Percentiles rank a stretch among this genome's conserved stretches.
Evolutionary conservation across 331 rosid genomes (phyloP).

Genomic region (Rosa hybrid): DNA sequence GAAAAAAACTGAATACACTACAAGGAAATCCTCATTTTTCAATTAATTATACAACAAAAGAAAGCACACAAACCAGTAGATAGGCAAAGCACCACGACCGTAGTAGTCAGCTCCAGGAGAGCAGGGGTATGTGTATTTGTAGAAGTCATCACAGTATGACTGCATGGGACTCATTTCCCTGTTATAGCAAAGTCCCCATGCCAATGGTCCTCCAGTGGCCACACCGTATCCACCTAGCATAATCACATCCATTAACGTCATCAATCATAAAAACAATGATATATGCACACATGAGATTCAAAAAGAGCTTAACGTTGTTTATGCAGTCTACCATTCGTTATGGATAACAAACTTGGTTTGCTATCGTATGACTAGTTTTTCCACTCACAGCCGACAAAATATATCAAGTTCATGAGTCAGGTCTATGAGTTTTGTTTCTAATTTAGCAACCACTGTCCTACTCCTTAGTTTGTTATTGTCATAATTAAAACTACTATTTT

Average conservation of each 20-base stretch:
- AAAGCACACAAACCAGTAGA: constrained; percentile 65
- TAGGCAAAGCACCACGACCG: constrained; percentile 95
- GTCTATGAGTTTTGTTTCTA: not conserved
- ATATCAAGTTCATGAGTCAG: not conserved
- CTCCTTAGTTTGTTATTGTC: not conserved
- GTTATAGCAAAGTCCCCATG: constrained; percentile 98
- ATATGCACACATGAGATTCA: not conserved
- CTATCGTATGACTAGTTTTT: not conserved
- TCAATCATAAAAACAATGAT: not conserved
- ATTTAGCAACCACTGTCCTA: not conserved
- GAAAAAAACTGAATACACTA: not conserved
- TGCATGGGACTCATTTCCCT: constrained; percentile 96
- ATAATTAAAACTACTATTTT: not conserved
- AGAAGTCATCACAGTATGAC: constrained; percentile 78
- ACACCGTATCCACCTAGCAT: constrained; percentile 93
- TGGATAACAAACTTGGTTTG: not conserved
- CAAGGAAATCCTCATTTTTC: not conserved
- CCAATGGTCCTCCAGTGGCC: constrained; percentile 93
- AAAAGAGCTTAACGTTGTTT: not conserved
- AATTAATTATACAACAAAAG: not conserved
- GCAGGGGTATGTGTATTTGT: constrained; percentile 79
- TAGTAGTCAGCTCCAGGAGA: constrained; percentile 82
- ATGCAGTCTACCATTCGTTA: not conserved
- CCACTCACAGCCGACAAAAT: not conserved
- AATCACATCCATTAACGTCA: constrained; percentile 21